Base-by-base conservation (phyloP, 768 basidiomycete genomes). In the Pisolithus albus region DNA sequence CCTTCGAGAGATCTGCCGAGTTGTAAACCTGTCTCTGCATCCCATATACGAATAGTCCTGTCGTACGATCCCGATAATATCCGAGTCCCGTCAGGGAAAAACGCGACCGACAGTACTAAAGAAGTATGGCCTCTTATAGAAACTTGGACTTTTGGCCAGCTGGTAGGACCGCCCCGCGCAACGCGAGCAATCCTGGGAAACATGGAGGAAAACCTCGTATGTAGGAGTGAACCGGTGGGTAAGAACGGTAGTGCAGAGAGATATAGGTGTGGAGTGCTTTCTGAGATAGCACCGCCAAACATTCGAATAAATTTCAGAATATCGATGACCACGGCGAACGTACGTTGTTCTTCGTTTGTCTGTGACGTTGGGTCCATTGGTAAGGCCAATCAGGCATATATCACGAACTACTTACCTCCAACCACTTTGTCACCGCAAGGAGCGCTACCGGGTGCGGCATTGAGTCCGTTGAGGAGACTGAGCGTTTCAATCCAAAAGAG, bases 401-500 rank as follows among this genome's bases (percentile, higher is more conserved):
- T 49, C 16, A 47, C 32, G 47, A 52, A 28, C n/a, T 30, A 16
- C 24, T 45, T 28, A 30, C 43, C 26, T 30, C 43, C 23, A 45
- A 24, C 43, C 43, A 45, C 7, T 45, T 26, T 19, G 13, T 16
- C 8, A 26, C 43, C 9, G 13, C 15, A 16, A 5, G 32, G n/a
- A 43, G 56, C 47, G 19, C 53, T n/a, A 38, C 21, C 10, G 32
- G 19, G 47, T 16, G 28, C 53, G 56, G 26, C 19, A 9, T 15
- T 24, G 23, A 21, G 19, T 15, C 16, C 16, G 7, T 28, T 45
- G 24, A 56, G 52, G 10, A 64, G 54, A 19, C 62, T 56, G n/a
- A 75, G 56, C 6, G 63, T 66, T 46, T 75, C 74, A 9, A 75
- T 49, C 73, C 73, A 75, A 48, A 62, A 71, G 5, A 74, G 58